A percentile compares a stretch with the other conserved stretches of the same genome.
Conservation (phyloP, 2,329 filamentous ascomycete genomes). For the Ophiosphaerella narmari region DNA sequence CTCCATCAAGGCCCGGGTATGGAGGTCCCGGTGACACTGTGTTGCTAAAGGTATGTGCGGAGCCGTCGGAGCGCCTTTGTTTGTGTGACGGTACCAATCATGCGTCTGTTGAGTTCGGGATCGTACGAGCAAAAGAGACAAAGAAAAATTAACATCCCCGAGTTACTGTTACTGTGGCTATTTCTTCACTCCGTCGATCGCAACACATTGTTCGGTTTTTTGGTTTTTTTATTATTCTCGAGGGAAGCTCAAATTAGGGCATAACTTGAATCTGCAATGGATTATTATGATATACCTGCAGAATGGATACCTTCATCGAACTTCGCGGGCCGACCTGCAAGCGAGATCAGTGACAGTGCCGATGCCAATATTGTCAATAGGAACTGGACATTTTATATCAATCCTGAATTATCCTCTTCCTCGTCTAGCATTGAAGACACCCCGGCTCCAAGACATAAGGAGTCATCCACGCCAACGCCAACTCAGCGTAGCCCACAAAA, state of each 20-base stretch:
- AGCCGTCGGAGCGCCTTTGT: neutral
- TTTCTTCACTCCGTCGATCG: neutral
- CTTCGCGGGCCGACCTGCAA: conserved; percentile 27
- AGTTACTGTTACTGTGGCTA: neutral
- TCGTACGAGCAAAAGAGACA: neutral
- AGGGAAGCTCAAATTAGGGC: neutral
- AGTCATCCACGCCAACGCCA: conserved; percentile 2
- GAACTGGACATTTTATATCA: conserved; percentile 12
- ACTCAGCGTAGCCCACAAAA: neutral
- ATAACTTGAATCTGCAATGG: conserved; percentile 14
- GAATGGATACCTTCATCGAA: conserved; percentile 28
- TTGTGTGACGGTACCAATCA: neutral
- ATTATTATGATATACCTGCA: conserved; percentile 29
- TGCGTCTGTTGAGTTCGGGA: neutral
- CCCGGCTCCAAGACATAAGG: conserved; percentile 7
- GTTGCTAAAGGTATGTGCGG: neutral
- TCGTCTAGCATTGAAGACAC: conserved; percentile 16
- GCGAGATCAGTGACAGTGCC: conserved; percentile 24
- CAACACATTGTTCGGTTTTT: neutral
- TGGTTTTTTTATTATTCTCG: neutral
- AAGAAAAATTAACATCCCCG: conserved; percentile 5
- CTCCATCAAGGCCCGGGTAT: neutral
- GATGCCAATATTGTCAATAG: conserved; percentile 11
- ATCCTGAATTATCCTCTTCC: conserved; percentile 6
- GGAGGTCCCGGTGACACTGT: neutral